Percentiles rank a stretch among this genome's conserved stretches.
Evolutionary conservation across 164 flowering plant species (phyloP).

Genomic region (Aristolochia contorta): DNA sequence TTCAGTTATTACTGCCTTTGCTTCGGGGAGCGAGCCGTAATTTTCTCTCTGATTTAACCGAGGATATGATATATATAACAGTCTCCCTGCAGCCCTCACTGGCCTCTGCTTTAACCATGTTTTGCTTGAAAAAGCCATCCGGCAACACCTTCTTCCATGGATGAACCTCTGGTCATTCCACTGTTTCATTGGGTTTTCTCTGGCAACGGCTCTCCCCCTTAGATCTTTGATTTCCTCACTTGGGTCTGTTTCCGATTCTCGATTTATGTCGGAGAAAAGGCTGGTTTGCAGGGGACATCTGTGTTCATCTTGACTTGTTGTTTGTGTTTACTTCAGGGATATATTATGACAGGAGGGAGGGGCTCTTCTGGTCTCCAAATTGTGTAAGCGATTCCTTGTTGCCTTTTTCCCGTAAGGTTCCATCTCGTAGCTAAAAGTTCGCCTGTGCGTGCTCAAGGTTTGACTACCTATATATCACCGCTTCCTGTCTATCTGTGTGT

Average conservation of each 20-base stretch:
- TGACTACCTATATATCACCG: no score
- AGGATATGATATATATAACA: no score
- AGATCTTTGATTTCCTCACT: not conserved
- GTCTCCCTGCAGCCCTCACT: no score
- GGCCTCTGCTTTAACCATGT: not conserved
- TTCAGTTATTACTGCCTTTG: no score
- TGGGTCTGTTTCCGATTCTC: not conserved
- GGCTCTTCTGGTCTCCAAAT: not conserved
- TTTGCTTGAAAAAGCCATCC: not conserved
- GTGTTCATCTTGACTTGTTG: not conserved
- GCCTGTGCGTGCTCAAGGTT: not conserved
- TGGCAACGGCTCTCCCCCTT: not conserved
- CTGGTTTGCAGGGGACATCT: not conserved
- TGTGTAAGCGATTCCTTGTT: slow-evolving; percentile 1
- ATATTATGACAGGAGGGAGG: not conserved
- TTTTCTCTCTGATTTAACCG: no score
- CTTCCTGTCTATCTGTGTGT: no score
- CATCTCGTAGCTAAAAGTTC: not conserved
- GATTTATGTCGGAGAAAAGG: not conserved
- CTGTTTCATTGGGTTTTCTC: not conserved
- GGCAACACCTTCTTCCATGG: not conserved
- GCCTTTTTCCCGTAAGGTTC: not conserved
- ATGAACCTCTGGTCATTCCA: not conserved
- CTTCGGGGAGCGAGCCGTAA: no score
- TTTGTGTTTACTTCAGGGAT: not conserved